Evolutionary conservation across 257 asterid species (phyloP), one percentile per base, ranked within the genome.

Genomic region (Petunia axillaris): DNA sequence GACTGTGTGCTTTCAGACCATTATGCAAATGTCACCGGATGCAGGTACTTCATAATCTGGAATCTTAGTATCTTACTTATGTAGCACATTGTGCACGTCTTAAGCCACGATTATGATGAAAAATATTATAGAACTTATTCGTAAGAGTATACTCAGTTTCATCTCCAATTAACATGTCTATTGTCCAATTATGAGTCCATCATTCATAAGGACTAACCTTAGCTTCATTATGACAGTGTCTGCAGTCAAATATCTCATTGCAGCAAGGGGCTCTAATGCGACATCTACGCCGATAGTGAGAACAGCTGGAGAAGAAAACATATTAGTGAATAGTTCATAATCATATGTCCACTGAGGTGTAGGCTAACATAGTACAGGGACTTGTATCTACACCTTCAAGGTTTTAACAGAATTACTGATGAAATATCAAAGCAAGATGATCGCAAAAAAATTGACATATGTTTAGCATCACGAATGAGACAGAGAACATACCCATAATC

Each of bases 211-310:
- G 73, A 65, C 77, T 80, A 82, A 91, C 98, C 91, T 91, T 90
- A 75, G 91, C 92, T 59, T 94, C 97, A n/a, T 94, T 93, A 87
- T 94, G 98, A 84, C 98, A 94, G 87, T 94, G 97, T 64, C 97
- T 95, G 74, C 98, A 94, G 82, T 86, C 89, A 83, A 91, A 94
- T 80, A 93, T 78, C 82, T 91, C 97, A 82, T 89, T 81, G 90
- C 98, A 93, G 77, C 97, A 93, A 16, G 98, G 98, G 79, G 98
- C 93, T 85, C 91, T 87, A 62, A 94, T 89, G 73, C 86, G 92
- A 84, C 98, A 94, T 86, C 97, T 89, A 65, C 97, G 91, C 8
- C 91, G 96, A 79, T 93, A 94, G 81, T 94, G 98, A 63, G 93
- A 70, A 87, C 97, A 94, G 79, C 98, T 94, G 85, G 41, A 79